phyloP scores from a whole-genome alignment of 2,329 filamentous ascomycete genomes.

The Dactylellina leptospora region DNA sequence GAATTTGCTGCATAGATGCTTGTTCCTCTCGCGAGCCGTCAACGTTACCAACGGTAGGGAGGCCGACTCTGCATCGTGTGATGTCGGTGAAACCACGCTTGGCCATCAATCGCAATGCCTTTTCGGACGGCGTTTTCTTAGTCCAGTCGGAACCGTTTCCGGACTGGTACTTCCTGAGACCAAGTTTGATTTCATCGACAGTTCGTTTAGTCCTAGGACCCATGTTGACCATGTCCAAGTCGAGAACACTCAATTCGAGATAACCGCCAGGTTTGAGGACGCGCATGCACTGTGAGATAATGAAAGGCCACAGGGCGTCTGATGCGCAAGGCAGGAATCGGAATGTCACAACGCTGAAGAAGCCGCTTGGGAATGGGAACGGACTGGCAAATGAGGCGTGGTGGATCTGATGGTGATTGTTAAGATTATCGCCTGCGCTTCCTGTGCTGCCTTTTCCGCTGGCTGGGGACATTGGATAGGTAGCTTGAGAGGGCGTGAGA shows the following conservation, averaged over 20 bases:
- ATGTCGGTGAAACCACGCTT: constrained; percentile 75
- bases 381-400: constrained; percentile 71
- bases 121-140: constrained; percentile 63
- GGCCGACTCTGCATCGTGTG: constrained; percentile 78
- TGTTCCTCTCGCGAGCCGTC: constrained; percentile 63
- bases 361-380: constrained; percentile 79
- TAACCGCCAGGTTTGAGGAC: constrained; percentile 80
- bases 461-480: constrained; percentile 61
- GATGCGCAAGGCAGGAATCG: constrained; percentile 77
- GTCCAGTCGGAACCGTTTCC: constrained; percentile 66
- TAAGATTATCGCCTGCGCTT: constrained; percentile 61
- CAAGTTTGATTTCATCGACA: constrained; percentile 76
- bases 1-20: constrained; percentile 50
- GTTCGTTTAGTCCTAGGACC: constrained; percentile 74
- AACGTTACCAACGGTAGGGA: constrained; percentile 69
- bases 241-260: constrained; percentile 80
- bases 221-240: constrained; percentile 84
- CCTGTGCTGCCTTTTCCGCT: constrained; percentile 62
- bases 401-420: constrained; percentile 79
- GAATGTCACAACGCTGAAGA: constrained; percentile 78
- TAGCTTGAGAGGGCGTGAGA: constrained; percentile 66
- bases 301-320: constrained; percentile 73
- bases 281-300: constrained; percentile 77
- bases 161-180: constrained; percentile 68
- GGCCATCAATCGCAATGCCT: constrained; percentile 72